Evolutionary conservation across 306 rosid species (phyloP).

Genomic region (Acmispon strigosus): DNA sequence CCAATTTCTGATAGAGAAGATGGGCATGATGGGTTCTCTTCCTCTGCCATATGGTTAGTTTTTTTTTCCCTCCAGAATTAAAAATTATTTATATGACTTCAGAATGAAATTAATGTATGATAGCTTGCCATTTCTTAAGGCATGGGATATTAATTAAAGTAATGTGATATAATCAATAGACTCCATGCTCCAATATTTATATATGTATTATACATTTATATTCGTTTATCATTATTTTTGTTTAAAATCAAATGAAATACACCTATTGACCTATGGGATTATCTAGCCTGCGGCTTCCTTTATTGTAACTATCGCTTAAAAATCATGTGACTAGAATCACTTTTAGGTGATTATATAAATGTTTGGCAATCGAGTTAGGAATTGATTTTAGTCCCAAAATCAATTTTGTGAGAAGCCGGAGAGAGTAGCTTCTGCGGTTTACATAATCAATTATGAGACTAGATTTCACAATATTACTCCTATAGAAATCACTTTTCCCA

Average conservation of each 20-base stretch:
- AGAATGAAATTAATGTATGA: neutral
- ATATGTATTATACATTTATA: neutral
- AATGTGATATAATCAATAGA: neutral
- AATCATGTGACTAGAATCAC: too few relatives aligned
- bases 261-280: neutral
- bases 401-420: too few relatives aligned
- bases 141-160: neutral
- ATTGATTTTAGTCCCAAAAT: too few relatives aligned
- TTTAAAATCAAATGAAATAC: constrained; percentile 1
- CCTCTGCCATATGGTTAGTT: constrained; percentile 89
- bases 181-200: neutral
- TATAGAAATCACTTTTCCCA: too few relatives aligned
- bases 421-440: too few relatives aligned
- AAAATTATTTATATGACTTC: neutral
- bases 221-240: neutral
- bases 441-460: too few relatives aligned
- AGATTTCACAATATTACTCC: too few relatives aligned
- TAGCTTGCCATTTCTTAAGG: neutral
- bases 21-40: constrained; percentile 98
- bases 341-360: too few relatives aligned
- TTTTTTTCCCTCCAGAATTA: neutral
- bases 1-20: constrained; percentile 87
- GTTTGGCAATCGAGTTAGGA: too few relatives aligned
- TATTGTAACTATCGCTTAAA: constrained; percentile 1
- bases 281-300: constrained; percentile 5